Evolutionary conservation across 1,284 basidiomycete genomes (phyloP), one percentile per base, ranked within the genome.

Genomic region (Earliella scabrosa): DNA sequence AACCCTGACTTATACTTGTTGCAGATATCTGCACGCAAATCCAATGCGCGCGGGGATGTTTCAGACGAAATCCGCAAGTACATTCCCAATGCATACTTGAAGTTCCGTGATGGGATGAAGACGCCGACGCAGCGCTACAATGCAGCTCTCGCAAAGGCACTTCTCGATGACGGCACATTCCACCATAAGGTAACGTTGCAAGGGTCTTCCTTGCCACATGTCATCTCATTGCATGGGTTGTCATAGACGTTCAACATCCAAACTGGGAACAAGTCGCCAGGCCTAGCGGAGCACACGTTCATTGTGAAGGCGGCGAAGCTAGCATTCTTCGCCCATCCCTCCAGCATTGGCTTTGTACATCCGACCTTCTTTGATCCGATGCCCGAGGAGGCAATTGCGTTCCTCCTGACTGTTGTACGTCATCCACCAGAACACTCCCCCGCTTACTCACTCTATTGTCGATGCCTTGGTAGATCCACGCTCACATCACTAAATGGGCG

Each of bases 171-270:
- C 4, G 43, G 47, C 4, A 31, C 29, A 1, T 55, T 55, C 26
- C 54, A 55, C 38, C 44, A 55, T n/a, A 55, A 55, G 48, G 54
- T 55, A 10, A 6, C n/a, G n/a, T n/a, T n/a, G n/a, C n/a, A n/a
- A n/a, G n/a, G 45, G 23, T 26, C 48, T 2, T 24, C 14, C 23
- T 39, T 3, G 14, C 10, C 26, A n/a, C 32, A 20, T 27, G n/a
- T 4, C 14, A 18, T 10, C 1, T 20, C 20, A 10, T 14, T n/a
- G 3, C 1, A 39, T 26, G 8, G 4, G 16, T 24, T 11, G 16
- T 36, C 9, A 38, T 16, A 54, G 52, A 50, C 13, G 14, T 49
- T 31, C 11, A 23, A 54, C 14, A 10, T 32, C 1, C 7, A 2
- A 0, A 26, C 31, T 16, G 52, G 46, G 2, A 31, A 20, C 6